Evolutionary conservation across 495 filamentous ascomycete genomes (phyloP).

Genomic region (Margaritispora aquatica): DNA sequence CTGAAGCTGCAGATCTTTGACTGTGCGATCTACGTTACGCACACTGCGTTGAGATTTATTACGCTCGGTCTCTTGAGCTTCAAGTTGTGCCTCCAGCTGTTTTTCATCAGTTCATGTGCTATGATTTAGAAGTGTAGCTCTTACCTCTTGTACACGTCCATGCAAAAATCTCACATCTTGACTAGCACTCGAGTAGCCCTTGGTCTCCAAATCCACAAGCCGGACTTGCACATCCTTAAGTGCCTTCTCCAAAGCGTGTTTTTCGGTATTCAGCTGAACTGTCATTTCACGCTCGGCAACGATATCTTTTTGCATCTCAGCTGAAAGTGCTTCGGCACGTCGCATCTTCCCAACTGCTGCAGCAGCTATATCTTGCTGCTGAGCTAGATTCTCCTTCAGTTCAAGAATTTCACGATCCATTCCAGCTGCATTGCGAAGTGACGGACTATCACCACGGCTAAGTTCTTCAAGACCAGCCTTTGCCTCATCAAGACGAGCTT

Average conservation of each 20-base stretch:
- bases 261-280: slow-evolving; percentile 83
- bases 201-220: slow-evolving; percentile 91
- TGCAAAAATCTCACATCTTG: slow-evolving; percentile 95
- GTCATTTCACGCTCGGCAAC: slow-evolving; percentile 82
- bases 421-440: slow-evolving; percentile 84
- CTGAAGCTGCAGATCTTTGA: slow-evolving; percentile 88
- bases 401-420: slow-evolving; percentile 87
- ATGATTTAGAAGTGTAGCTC: slow-evolving; percentile 19
- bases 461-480: slow-evolving; percentile 89
- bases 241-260: slow-evolving; percentile 81
- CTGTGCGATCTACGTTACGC: slow-evolving; percentile 90
- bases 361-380: slow-evolving; percentile 87
- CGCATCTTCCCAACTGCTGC: slow-evolving; percentile 98
- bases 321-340: slow-evolving; percentile 81
- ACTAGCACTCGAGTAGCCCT: slow-evolving; percentile 88
- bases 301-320: slow-evolving; percentile 92
- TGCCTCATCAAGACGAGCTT: slow-evolving; percentile 81
- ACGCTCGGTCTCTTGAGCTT: slow-evolving; percentile 72
- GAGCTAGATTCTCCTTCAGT: slow-evolving; percentile 81
- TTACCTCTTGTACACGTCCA: slow-evolving; percentile 92
- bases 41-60: slow-evolving; percentile 76
- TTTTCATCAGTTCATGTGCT: not conserved
- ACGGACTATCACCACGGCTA: slow-evolving; percentile 77
- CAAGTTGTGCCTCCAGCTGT: slow-evolving; percentile 90
- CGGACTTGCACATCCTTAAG: slow-evolving; percentile 87